Percentiles rank a stretch among this genome's conserved stretches.
Conservation (phyloP, 805 yeast species). For the Metschnikowia bowlesiae region DNA sequence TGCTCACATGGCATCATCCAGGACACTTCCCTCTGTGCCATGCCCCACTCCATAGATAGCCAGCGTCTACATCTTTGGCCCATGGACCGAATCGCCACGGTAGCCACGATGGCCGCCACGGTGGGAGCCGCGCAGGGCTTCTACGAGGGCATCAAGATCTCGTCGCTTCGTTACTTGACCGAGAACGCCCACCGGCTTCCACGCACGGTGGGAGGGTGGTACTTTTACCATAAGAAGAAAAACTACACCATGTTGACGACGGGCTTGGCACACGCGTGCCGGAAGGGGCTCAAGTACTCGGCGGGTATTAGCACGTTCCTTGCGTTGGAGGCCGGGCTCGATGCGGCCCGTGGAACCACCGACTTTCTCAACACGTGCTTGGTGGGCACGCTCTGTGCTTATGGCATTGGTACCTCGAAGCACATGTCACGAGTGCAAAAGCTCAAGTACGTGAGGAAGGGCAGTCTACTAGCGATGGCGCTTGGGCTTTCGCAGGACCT, state of each 20-base stretch:
- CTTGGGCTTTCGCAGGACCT: slow-evolving; percentile 68
- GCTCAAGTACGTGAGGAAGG: slow-evolving; percentile 42
- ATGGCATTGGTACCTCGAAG: slow-evolving; percentile 44
- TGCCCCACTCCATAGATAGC: slow-evolving; percentile 1
- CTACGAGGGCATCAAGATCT: slow-evolving; percentile 50
- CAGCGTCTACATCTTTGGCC: slow-evolving; percentile 52
- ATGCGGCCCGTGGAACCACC: slow-evolving; percentile 42
- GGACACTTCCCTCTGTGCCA: neutral
- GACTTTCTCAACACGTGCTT: slow-evolving; percentile 63
- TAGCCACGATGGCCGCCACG: slow-evolving; percentile 35
- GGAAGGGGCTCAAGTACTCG: slow-evolving; percentile 33
- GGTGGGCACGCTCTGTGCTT: slow-evolving; percentile 52
- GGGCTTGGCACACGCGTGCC: slow-evolving; percentile 49
- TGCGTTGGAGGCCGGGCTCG: slow-evolving; percentile 59
- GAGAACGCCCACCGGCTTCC: slow-evolving; percentile 84
- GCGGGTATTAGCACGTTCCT: slow-evolving; percentile 47
- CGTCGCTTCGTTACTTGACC: slow-evolving; percentile 62
- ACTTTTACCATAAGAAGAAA: slow-evolving; percentile 78
- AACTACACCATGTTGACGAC: slow-evolving; percentile 64
- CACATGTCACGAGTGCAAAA: slow-evolving; percentile 43
- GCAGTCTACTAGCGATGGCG: slow-evolving; percentile 53
- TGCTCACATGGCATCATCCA: too few species aligned
- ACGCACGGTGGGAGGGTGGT: slow-evolving; percentile 77
- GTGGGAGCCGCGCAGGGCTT: slow-evolving; percentile 53
- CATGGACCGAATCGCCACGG: slow-evolving; percentile 38